Evolutionary conservation across 1,284 basidiomycete genomes (phyloP).

Genomic region (Farysia itapuensis): DNA sequence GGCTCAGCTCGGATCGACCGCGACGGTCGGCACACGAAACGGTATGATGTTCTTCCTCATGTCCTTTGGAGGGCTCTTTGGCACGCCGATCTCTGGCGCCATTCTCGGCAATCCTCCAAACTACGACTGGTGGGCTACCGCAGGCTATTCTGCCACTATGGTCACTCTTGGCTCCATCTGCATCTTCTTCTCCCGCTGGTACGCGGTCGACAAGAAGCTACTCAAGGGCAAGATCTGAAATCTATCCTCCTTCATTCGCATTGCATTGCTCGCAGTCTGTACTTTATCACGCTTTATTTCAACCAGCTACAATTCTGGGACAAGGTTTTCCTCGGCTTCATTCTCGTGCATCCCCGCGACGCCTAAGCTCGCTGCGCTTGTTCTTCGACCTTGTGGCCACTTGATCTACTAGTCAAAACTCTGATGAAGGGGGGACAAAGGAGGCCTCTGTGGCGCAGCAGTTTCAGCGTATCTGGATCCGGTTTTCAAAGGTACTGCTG

Average conservation of each 20-base stretch:
- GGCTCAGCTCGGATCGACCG: slow-evolving; percentile 21
- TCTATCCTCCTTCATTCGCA: too few species aligned
- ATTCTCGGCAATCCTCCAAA: slow-evolving; percentile 13
- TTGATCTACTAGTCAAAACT: too few species aligned
- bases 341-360: too few species aligned
- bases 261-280: too few species aligned
- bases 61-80: slow-evolving; percentile 28
- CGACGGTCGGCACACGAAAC: slow-evolving; percentile 26
- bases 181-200: slow-evolving; percentile 15
- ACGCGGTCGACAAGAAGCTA: slow-evolving; percentile 11
- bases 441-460: slow-evolving; percentile 4
- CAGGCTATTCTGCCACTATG: slow-evolving; percentile 7
- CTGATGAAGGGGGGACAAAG: too few species aligned
- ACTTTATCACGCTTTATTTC: too few species aligned
- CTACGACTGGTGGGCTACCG: slow-evolving; percentile 24
- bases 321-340: too few species aligned
- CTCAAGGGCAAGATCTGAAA: slow-evolving; percentile 24
- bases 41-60: slow-evolving; percentile 38
- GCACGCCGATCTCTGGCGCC: slow-evolving; percentile 33
- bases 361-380: too few species aligned
- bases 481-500: too few species aligned
- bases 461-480: slow-evolving; percentile 5
- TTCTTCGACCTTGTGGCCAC: too few species aligned
- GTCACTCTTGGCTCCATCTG: slow-evolving; percentile 9
- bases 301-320: too few species aligned